Conservation (phyloP, 768 basidiomycete species). For the Flagelloscypha sp. region DNA sequence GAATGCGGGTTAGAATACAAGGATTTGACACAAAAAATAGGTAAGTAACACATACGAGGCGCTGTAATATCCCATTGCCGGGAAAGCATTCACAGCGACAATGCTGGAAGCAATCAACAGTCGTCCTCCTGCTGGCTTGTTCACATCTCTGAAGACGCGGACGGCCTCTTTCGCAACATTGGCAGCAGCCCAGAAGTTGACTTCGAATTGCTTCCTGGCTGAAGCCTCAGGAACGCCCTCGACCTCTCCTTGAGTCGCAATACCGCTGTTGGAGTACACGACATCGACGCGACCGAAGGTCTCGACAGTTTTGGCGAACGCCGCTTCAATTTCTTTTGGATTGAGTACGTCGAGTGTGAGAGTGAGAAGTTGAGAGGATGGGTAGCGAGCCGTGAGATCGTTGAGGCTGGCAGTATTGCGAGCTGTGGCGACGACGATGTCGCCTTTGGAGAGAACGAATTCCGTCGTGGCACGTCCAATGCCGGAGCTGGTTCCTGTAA, state of each 20-base stretch:
- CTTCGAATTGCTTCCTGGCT: conserved; percentile 17
- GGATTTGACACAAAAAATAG: too few species aligned
- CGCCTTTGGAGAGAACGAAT: conserved; percentile 16
- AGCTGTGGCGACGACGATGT: conserved; percentile 21
- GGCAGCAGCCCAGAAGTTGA: conserved; percentile 18
- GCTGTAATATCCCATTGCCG: too few species aligned
- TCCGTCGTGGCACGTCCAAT: too few species aligned
- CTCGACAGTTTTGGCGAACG: conserved; percentile 18
- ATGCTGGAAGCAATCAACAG: too few species aligned
- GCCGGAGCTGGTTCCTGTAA: too few species aligned
- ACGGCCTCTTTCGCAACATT: conserved; percentile 22
- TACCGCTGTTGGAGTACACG: conserved; percentile 29
- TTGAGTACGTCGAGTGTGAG: conserved; percentile 25
- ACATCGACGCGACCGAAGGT: conserved; percentile 27
- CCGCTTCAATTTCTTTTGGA: conserved; percentile 14
- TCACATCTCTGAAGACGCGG: conserved; percentile 26
- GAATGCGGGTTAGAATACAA: too few species aligned
- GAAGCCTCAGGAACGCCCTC: conserved; percentile 16
- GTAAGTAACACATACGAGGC: too few species aligned
- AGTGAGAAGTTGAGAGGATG: conserved; percentile 19
- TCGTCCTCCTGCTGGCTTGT: conserved; percentile 22
- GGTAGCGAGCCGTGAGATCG: conserved; percentile 17
- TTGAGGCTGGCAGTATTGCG: conserved; percentile 14
- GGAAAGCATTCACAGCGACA: too few species aligned
- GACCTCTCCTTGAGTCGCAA: conserved; percentile 11